phyloP scores from a whole-genome alignment of 805 yeast genomes.

The Sugiyamaella mastotermitis region DNA sequence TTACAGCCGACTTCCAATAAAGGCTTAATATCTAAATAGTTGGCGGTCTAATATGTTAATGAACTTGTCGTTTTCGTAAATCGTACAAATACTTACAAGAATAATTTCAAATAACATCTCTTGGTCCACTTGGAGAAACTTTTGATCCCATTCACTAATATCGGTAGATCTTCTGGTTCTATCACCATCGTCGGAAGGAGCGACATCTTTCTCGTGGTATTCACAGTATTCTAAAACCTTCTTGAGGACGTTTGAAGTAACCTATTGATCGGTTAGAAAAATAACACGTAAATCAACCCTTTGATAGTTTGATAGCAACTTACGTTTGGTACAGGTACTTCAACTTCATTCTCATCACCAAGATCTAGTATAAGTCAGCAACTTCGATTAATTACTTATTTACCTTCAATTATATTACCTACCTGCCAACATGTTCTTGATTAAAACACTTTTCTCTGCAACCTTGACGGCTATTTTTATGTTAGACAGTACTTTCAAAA shows the following conservation, averaged over 20 bases:
- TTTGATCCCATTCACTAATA: slow-evolving; percentile 92
- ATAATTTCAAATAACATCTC: slow-evolving; percentile 45
- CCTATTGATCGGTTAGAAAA: slow-evolving; percentile 18
- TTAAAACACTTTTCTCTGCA: slow-evolving; percentile 78
- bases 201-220: slow-evolving; percentile 73
- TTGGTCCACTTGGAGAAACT: slow-evolving; percentile 86
- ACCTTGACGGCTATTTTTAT: slow-evolving; percentile 44
- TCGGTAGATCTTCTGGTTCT: slow-evolving; percentile 71
- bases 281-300: background rate
- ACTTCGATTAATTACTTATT: background rate
- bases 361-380: slow-evolving; percentile 23
- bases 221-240: slow-evolving; percentile 96
- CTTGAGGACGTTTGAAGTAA: slow-evolving; percentile 60
- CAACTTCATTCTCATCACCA: slow-evolving; percentile 53
- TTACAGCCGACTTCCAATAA: slow-evolving; percentile 43
- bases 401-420: slow-evolving; percentile 26
- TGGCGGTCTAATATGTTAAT: slow-evolving; percentile 32
- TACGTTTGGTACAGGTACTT: slow-evolving; percentile 83
- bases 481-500: no score
- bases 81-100: no score
- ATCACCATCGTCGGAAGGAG: slow-evolving; percentile 67
- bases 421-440: slow-evolving; percentile 83
- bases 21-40: slow-evolving; percentile 41
- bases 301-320: no score
- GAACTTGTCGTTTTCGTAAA: background rate